Evolutionary conservation across 306 rosid species (phyloP).

Genomic region (Dalbergia cultrata): DNA sequence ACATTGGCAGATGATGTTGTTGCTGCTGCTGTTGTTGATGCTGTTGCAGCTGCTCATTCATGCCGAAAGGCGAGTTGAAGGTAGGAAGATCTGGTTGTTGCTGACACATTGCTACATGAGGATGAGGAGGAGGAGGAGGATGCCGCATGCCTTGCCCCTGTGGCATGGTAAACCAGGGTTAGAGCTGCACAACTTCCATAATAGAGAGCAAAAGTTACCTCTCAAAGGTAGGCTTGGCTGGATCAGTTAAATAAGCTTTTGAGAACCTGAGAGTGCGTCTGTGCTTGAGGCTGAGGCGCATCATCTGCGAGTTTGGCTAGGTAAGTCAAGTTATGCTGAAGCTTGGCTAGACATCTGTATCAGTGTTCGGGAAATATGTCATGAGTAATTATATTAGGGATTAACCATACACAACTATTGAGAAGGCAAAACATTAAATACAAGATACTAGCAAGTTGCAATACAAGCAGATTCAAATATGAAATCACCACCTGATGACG

Average conservation of each 20-base stretch:
- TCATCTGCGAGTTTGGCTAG: constrained; percentile 61
- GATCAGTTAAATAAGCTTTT: neutral
- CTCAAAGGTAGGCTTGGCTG: neutral
- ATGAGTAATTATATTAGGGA: neutral
- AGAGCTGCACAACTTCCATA: constrained; percentile 37
- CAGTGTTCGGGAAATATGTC: constrained; percentile 9
- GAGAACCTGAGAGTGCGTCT: constrained; percentile 57
- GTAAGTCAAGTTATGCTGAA: constrained; percentile 66
- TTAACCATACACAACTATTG: neutral
- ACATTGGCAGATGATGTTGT: constrained; percentile 40
- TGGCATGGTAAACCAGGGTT: constrained; percentile 33
- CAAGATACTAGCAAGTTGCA: constrained; percentile 8
- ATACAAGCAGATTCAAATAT: constrained; percentile 23
- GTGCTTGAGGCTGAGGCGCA: constrained; percentile 39
- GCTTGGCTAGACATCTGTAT: constrained; percentile 59
- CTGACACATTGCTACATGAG: constrained; percentile 48
- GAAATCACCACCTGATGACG: neutral
- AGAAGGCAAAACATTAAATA: constrained; percentile 26
- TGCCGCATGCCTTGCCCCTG: constrained; percentile 55
- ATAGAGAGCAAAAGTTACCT: constrained; percentile 22
- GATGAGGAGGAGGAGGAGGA: neutral
- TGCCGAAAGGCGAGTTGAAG: constrained; percentile 30
- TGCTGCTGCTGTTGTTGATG: constrained; percentile 38
- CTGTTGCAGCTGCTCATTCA: constrained; percentile 42
- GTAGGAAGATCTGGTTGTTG: constrained; percentile 47